A percentile compares a stretch with the other conserved stretches of the same genome.
These are phyloP conservation scores for Cystofilobasidium capitatum DNA, from an alignment of 768 basidiomycete genomes.

Conservation along the genomic window DNA sequence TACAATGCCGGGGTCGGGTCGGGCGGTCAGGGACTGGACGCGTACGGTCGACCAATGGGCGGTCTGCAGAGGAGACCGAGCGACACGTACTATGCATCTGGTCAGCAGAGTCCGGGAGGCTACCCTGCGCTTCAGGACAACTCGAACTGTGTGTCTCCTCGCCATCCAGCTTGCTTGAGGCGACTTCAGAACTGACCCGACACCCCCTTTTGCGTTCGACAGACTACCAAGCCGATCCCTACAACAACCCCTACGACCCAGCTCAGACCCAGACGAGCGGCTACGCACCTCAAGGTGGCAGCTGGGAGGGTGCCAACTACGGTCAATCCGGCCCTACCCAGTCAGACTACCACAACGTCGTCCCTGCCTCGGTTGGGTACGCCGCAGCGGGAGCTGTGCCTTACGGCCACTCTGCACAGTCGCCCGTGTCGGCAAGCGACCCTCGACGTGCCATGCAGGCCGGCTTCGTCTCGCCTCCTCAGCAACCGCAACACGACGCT, in stretches of 20 bases:
- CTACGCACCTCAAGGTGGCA: conserved; percentile 11
- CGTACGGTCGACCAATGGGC: neutral
- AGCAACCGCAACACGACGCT: neutral
- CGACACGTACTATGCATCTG: conserved; percentile 20
- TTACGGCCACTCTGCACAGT: neutral
- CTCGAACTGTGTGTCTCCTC: conserved; percentile 7
- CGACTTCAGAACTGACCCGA: neutral
- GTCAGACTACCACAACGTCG: neutral
- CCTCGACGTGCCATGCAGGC: conserved; percentile 3
- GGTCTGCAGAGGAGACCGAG: conserved; percentile 6
- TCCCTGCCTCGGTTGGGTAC: neutral
- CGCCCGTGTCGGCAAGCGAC: neutral
- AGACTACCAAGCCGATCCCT: conserved; percentile 18
- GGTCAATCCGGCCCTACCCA: neutral
- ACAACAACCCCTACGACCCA: conserved; percentile 1
- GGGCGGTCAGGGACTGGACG: neutral
- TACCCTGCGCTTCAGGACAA: conserved; percentile 15
- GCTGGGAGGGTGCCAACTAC: neutral
- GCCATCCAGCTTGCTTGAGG: too few species aligned
- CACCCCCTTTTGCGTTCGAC: neutral
- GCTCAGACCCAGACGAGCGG: neutral
- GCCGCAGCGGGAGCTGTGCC: neutral
- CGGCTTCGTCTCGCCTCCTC: neutral
- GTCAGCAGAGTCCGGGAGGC: conserved; percentile 21
- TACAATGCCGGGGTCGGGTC: neutral